These are phyloP conservation scores for Candolleomyces aberdarensis DNA, from an alignment of 768 basidiomycete genomes.

Conservation along the genomic window DNA sequence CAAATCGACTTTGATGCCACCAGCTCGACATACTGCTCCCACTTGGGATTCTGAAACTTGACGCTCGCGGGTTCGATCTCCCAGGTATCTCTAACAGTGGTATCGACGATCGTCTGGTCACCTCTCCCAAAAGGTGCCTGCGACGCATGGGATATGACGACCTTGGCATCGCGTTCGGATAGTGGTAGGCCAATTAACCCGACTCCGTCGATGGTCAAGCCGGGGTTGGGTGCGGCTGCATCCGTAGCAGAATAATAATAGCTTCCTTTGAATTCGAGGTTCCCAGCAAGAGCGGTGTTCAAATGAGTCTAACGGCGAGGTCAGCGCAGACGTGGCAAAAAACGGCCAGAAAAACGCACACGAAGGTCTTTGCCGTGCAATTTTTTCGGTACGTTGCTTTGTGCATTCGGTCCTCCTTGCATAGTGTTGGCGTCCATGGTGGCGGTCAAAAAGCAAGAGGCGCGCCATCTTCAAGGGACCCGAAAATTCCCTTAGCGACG, in stretches of 20 bases:
- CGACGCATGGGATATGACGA: constrained; percentile 29
- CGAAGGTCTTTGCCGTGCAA: too few species aligned
- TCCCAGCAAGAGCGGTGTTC: constrained; percentile 22
- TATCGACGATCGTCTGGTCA: constrained; percentile 8
- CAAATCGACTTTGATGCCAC: constrained; percentile 29
- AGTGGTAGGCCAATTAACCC: constrained; percentile 45
- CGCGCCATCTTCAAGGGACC: too few species aligned
- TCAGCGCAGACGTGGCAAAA: too few species aligned
- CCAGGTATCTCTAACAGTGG: constrained; percentile 46
- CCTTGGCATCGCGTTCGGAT: constrained; percentile 33
- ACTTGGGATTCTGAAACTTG: constrained; percentile 38
- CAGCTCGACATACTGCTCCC: constrained; percentile 32
- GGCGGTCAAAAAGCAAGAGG: too few species aligned
- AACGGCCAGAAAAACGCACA: too few species aligned
- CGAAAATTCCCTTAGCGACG: too few species aligned
- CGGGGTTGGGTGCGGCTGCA: constrained; percentile 38
- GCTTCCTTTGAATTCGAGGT: constrained; percentile 30
- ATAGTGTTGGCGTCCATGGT: too few species aligned
- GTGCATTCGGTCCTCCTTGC: too few species aligned
- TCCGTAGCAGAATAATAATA: constrained; percentile 25
- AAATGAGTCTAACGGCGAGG: constrained; percentile 14
- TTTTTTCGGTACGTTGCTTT: too few species aligned
- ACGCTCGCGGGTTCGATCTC: constrained; percentile 42
- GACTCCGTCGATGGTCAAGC: constrained; percentile 33
- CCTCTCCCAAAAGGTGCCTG: too few species aligned